These are phyloP conservation scores for Cnidoscolus chayamansa DNA, from an alignment of 441 rosid genomes.

Conservation along the genomic window DNA sequence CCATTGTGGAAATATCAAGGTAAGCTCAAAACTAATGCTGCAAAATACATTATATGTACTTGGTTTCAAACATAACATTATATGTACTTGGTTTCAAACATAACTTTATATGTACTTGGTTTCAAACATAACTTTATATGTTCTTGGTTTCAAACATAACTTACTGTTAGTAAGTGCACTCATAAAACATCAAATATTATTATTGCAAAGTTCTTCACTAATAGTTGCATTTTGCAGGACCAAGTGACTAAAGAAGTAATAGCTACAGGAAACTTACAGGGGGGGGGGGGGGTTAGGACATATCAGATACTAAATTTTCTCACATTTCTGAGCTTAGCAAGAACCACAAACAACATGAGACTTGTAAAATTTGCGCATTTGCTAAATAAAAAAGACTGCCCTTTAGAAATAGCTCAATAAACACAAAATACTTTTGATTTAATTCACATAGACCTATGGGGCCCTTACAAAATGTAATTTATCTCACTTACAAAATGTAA, in stretches of 20 bases:
- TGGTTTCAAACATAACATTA: no score
- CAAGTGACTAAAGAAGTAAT: background rate
- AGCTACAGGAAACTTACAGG: no score
- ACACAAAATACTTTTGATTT: no score
- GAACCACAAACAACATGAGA: no score
- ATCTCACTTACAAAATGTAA: no score
- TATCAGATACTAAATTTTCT: background rate
- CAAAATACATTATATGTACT: background rate
- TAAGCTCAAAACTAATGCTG: background rate
- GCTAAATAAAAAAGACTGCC: background rate
- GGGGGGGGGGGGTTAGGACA: background rate
- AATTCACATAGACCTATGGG: background rate
- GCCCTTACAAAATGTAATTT: background rate
- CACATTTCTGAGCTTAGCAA: background rate
- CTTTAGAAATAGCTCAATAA: no score
- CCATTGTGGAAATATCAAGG: background rate
- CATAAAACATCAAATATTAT: no score
- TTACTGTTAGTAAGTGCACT: no score
- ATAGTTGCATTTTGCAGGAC: no score
- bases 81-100: no score
- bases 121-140: no score
- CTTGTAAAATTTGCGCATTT: background rate
- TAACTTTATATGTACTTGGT: background rate
- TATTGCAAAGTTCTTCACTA: no score
- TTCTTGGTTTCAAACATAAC: background rate